These are phyloP conservation scores for Fonsecaea erecta DNA, from an alignment of 2,329 filamentous ascomycete genomes.

Conservation along the genomic window DNA sequence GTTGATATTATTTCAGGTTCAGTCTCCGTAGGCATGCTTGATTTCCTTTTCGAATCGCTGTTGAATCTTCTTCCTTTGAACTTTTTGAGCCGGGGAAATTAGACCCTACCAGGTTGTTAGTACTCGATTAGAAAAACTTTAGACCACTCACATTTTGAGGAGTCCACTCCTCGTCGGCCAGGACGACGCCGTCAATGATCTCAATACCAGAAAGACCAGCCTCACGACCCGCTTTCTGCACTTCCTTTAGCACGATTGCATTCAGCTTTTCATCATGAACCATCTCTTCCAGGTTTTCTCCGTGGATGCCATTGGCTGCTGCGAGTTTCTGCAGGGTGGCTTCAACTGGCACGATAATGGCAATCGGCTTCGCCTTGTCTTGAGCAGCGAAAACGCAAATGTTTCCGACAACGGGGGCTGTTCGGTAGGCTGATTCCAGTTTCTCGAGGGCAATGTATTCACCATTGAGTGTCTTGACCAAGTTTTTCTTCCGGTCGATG, in stretches of 20 bases:
- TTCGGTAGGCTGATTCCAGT: constrained; percentile 88
- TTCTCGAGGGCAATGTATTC: constrained; percentile 98
- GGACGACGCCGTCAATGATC: constrained; percentile 74
- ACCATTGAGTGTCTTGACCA: constrained; percentile 92
- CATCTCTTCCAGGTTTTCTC: constrained; percentile 69
- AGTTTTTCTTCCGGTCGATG: constrained; percentile 97
- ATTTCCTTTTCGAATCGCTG: constrained; percentile 66
- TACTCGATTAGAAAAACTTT: background rate
- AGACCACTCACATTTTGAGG: constrained; percentile 68
- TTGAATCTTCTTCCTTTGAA: constrained; percentile 71
- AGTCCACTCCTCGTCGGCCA: constrained; percentile 87
- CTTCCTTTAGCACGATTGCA: constrained; percentile 68
- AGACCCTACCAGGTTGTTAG: constrained; percentile 54
- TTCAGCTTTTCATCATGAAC: constrained; percentile 70
- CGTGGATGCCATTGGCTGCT: constrained; percentile 63
- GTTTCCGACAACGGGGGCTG: constrained; percentile 77
- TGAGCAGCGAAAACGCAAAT: constrained; percentile 84
- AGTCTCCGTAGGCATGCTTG: constrained; percentile 59
- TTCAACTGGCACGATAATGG: constrained; percentile 72
- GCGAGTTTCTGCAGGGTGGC: constrained; percentile 61
- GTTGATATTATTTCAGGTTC: background rate
- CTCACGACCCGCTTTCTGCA: constrained; percentile 67
- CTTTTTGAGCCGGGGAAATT: constrained; percentile 72
- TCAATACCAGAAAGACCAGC: constrained; percentile 73
- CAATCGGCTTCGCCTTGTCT: constrained; percentile 76